Evolutionary conservation across 2,329 filamentous ascomycete species (phyloP), one percentile per base, ranked within the genome.

Genomic region (Herpotrichia juniperi): DNA sequence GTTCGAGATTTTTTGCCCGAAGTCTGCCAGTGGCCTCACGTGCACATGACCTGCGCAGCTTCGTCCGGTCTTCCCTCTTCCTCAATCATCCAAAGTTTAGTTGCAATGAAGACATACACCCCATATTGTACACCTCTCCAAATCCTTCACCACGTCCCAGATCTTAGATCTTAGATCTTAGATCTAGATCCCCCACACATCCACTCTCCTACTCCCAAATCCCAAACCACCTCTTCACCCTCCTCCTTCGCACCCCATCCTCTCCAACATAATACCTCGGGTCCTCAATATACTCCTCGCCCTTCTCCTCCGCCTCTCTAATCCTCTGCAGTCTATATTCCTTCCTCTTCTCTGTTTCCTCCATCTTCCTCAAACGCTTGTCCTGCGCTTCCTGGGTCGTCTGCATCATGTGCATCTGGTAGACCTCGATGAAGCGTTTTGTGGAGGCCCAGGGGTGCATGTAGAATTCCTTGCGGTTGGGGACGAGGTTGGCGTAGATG

Each of bases 321-420:
- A 65, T 73, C 71, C 74, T 77, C 54, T 68, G 62, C 75, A 91
- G 87, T 66, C 93, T 86, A 76, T 91, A 99, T 74, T 90, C 87
- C 55, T 84, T 84, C 65, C 93, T 83, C 84, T 97, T 96, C 73
- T 88, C 84, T 24, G 94, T 88, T 76, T 99, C 94, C 61, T 96
- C 91, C 50, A 91, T 81, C 61, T 86, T 87, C 67, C 83, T 83
- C 66, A 85, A 84, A 49, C 93, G 84, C 76, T 86, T 86, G 74
- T 93, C 90, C 46, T 83, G 80, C 24, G 89, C 88, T 67, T 86
- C 78, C 58, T 83, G 79, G 25, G 86, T 87, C 59, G 84, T 84
- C 72, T 93, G 87, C 63, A 86, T 83, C 61, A 89, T 83, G 69
- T 96, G 89, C 78, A 96, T 82, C 54, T 84, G 81, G 67, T 93